Evolutionary conservation across 192 early-diverging fungal genomes (phyloP), one percentile per base, ranked within the genome.

Genomic region (Entomortierella chlamydospora): DNA sequence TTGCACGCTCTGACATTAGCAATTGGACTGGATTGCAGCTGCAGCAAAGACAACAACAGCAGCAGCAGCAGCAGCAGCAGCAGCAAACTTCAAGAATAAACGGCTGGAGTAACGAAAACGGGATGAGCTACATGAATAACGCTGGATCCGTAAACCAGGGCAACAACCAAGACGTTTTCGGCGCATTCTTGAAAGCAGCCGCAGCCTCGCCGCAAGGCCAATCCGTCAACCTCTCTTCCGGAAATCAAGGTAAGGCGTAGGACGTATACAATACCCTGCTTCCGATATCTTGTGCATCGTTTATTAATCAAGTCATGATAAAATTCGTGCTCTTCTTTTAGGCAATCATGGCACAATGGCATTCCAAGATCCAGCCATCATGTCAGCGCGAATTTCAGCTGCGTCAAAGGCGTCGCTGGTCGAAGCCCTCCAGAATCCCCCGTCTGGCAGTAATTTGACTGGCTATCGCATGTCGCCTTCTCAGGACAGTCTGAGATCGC

Each of bases 301-400:
- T n/a, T n/a, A n/a, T n/a, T n/a, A n/a, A n/a, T n/a, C n/a, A n/a
- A n/a, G n/a, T n/a, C n/a, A n/a, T n/a, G n/a, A n/a, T n/a, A n/a
- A n/a, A n/a, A n/a, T n/a, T n/a, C n/a, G n/a, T n/a, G n/a, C n/a
- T n/a, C 8, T 43, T 54, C 31, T 39, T 30, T 13, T 66, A 70
- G 52, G n/a, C 10, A 29, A 10, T 28, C 63, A 25, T 34, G 65
- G 59, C 47, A 26, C 60, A 0, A 50, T 68, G 39, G 57, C 83
- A 15, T 87, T 90, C 76, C 85, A 85, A 42, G 88, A 90, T 65
- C 88, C 88, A 11, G 88, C 88, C 2, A 90, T 90, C 50, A 90
- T 90, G 88, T 79, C 86, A 0, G 85, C 80, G 22, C 82, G 83
- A 0, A 60, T 84, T 20, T 73, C 83, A 29, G 28, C 68, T 8